These are phyloP conservation scores for Ceratocystis huliohia DNA, from an alignment of 2,329 filamentous ascomycete species.

Conservation along the genomic window DNA sequence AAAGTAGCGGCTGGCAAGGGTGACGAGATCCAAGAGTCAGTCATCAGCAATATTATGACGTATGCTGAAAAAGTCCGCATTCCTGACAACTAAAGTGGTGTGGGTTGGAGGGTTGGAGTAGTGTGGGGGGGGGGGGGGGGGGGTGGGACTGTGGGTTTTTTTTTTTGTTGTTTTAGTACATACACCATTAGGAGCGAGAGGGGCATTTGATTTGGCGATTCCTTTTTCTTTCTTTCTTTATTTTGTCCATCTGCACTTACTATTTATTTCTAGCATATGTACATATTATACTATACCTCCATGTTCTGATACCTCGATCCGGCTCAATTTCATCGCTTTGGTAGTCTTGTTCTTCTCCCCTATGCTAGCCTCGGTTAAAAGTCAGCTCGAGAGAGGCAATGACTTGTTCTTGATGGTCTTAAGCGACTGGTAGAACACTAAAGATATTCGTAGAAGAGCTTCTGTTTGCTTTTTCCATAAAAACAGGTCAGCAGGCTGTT, in stretches of 20 bases:
- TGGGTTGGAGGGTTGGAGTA: background rate
- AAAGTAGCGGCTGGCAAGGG: conserved; percentile 77
- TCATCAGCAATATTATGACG: conserved; percentile 67
- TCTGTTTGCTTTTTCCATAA: too few species aligned
- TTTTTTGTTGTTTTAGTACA: background rate
- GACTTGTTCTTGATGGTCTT: too few species aligned
- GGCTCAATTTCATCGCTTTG: background rate
- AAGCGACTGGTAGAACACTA: too few species aligned
- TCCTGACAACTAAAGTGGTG: conserved; percentile 45
- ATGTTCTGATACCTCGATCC: background rate
- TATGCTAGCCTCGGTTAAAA: too few species aligned
- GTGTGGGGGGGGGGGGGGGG: background rate
- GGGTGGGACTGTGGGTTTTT: background rate
- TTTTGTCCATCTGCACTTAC: background rate
- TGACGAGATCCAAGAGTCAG: conserved; percentile 60
- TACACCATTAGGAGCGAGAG: background rate
- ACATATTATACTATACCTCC: background rate
- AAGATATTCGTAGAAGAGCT: too few species aligned
- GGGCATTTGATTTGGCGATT: background rate
- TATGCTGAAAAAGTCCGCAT: conserved; percentile 79
- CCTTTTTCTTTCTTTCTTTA: background rate
- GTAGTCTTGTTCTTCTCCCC: too few species aligned
- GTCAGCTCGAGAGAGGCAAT: too few species aligned
- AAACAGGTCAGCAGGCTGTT: too few species aligned
- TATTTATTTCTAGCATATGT: background rate